phyloP scores from a whole-genome alignment of 1,284 basidiomycete species.

The Austroboletus niveus region DNA sequence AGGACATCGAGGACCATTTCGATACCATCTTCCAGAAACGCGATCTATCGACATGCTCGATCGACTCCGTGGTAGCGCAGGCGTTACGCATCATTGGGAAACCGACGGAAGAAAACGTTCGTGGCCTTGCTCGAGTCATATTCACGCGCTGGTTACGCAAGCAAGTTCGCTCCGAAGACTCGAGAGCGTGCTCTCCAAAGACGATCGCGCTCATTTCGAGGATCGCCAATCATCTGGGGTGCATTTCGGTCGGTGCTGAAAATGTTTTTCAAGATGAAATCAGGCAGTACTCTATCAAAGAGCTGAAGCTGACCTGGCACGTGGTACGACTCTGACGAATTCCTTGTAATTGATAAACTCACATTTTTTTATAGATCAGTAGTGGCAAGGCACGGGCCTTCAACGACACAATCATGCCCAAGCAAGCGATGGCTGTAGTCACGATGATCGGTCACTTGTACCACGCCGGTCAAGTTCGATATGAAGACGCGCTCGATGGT shows the following conservation, averaged over 20 bases:
- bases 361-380: slow-evolving; percentile 13
- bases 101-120: slow-evolving; percentile 11
- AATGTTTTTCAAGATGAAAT: slow-evolving; percentile 13
- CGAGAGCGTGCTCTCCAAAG: not conserved
- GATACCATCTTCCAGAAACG: slow-evolving; percentile 9
- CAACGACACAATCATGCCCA: slow-evolving; percentile 9
- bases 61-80: slow-evolving; percentile 10
- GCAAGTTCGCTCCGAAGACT: slow-evolving; percentile 11
- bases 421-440: slow-evolving; percentile 14
- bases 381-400: not conserved
- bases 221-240: slow-evolving; percentile 5
- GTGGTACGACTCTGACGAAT: slow-evolving; percentile 10
- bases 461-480: slow-evolving; percentile 9
- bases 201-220: slow-evolving; percentile 11
- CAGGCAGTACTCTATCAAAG: slow-evolving; percentile 12
- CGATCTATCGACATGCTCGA: slow-evolving; percentile 4
- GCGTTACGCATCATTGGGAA: slow-evolving; percentile 8
- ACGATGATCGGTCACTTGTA: slow-evolving; percentile 18
- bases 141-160: slow-evolving; percentile 13
- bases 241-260: slow-evolving; percentile 2
- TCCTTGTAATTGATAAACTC: not conserved
- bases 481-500: slow-evolving; percentile 3
- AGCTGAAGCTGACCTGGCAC: slow-evolving; percentile 14
- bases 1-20: slow-evolving; percentile 14
- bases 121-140: slow-evolving; percentile 9